Evolutionary conservation across 129 eudicot genomes (phyloP).

Genomic region (Rutidosis leptorrhynchoides): DNA sequence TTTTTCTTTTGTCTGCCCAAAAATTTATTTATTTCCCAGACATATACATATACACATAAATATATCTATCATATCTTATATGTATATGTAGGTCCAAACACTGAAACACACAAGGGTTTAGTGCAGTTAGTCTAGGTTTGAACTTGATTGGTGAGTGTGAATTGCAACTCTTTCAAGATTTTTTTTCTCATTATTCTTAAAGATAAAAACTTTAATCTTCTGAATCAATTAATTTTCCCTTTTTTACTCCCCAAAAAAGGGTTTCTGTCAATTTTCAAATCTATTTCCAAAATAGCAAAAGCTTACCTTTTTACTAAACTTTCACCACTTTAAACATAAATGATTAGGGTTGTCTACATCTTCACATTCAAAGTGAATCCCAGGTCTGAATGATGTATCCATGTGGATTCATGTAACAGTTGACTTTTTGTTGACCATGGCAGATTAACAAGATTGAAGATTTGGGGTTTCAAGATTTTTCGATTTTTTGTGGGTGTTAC

Average conservation of each 20-base stretch:
- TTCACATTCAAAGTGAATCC: constrained; percentile 22
- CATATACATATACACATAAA: constrained; percentile 18
- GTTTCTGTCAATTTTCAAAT: constrained; percentile 30
- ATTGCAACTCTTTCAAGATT: constrained; percentile 24
- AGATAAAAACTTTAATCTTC: constrained; percentile 17
- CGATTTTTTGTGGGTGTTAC: background rate
- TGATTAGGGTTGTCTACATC: constrained; percentile 25
- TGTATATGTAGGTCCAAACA: constrained; percentile 38
- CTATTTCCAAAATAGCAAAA: constrained; percentile 28
- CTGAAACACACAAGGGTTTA: constrained; percentile 31
- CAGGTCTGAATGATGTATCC: constrained; percentile 4
- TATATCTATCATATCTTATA: background rate
- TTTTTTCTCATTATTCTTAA: constrained; percentile 1
- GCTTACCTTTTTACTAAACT: constrained; percentile 21
- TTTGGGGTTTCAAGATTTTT: constrained; percentile 28
- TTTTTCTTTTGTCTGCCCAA: constrained; percentile 30
- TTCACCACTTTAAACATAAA: constrained; percentile 19
- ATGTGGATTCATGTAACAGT: constrained; percentile 11
- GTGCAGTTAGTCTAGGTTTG: constrained; percentile 29
- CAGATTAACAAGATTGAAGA: constrained; percentile 29
- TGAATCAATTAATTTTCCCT: constrained; percentile 12
- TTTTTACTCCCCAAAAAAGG: constrained; percentile 25
- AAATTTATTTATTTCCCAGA: constrained; percentile 36
- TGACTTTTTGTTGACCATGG: constrained; percentile 37
- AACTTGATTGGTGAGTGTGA: constrained; percentile 30